Percentiles rank a stretch among this genome's conserved stretches.
These are phyloP conservation scores for Scheffersomyces stipitis DNA, from an alignment of 805 yeast species.

Conservation along the genomic window DNA sequence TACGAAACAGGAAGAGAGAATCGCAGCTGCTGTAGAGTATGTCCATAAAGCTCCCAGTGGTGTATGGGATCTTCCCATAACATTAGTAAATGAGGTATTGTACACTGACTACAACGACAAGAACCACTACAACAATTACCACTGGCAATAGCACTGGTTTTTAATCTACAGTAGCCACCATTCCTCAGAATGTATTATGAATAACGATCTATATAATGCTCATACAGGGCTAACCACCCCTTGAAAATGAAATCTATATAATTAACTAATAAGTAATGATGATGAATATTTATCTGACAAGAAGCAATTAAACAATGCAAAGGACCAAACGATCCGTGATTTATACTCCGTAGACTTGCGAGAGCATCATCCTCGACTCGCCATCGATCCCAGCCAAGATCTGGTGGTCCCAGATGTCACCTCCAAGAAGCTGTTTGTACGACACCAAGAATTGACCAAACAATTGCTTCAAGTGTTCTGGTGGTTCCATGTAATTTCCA, in stretches of 20 bases:
- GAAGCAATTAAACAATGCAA: too few relatives aligned
- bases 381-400: slow-evolving; percentile 32
- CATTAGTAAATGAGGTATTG: slow-evolving; percentile 63
- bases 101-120: slow-evolving; percentile 28
- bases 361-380: slow-evolving; percentile 24
- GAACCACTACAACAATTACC: too few relatives aligned
- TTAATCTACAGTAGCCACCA: too few relatives aligned
- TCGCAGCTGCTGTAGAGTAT: slow-evolving; percentile 28
- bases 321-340: not conserved
- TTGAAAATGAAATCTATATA: too few relatives aligned
- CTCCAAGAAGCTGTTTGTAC: slow-evolving; percentile 50
- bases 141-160: too few relatives aligned
- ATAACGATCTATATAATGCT: too few relatives aligned
- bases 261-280: too few relatives aligned
- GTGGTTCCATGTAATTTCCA: slow-evolving; percentile 53
- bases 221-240: too few relatives aligned
- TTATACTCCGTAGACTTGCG: slow-evolving; percentile 20
- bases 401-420: slow-evolving; percentile 30
- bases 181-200: too few relatives aligned
- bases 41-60: slow-evolving; percentile 71
- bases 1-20: slow-evolving; percentile 9
- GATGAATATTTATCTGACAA: too few relatives aligned
- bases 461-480: slow-evolving; percentile 41
- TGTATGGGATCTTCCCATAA: slow-evolving; percentile 80
- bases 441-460: slow-evolving; percentile 47